These are phyloP conservation scores for Solanum chilense DNA, from an alignment of 257 asterid species.

Conservation along the genomic window DNA sequence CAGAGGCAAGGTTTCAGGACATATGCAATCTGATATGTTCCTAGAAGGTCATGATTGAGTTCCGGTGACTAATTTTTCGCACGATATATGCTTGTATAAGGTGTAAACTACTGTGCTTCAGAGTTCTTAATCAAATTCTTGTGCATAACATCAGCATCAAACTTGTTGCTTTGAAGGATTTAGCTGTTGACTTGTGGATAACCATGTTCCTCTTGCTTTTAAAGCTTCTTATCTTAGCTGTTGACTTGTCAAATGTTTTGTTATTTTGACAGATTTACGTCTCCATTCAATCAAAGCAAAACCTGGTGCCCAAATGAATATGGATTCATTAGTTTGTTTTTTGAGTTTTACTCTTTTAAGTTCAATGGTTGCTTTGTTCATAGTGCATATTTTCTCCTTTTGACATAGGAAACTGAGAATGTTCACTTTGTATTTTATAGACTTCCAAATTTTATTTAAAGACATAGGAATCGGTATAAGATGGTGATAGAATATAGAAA, in stretches of 20 bases:
- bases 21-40: conserved; percentile 69
- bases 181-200: not conserved
- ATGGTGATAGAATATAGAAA: not conserved
- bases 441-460: not conserved
- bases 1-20: conserved; percentile 55
- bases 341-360: not conserved
- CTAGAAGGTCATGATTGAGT: conserved; percentile 1
- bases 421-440: not conserved
- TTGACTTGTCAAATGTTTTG: not conserved
- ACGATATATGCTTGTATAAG: not conserved
- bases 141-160: not conserved
- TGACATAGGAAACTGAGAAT: not conserved
- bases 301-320: not conserved
- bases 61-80: not conserved
- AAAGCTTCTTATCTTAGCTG: not conserved
- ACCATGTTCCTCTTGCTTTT: not conserved
- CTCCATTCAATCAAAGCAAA: not conserved
- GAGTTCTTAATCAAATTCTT: not conserved
- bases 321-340: not conserved
- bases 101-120: not conserved
- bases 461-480: not conserved
- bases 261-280: not conserved
- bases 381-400: not conserved
- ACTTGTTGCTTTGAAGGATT: not conserved
- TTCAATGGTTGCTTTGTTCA: not conserved